Evolutionary conservation across 2,329 filamentous ascomycete genomes (phyloP).

Genomic region (Fusarium avenaceum): DNA sequence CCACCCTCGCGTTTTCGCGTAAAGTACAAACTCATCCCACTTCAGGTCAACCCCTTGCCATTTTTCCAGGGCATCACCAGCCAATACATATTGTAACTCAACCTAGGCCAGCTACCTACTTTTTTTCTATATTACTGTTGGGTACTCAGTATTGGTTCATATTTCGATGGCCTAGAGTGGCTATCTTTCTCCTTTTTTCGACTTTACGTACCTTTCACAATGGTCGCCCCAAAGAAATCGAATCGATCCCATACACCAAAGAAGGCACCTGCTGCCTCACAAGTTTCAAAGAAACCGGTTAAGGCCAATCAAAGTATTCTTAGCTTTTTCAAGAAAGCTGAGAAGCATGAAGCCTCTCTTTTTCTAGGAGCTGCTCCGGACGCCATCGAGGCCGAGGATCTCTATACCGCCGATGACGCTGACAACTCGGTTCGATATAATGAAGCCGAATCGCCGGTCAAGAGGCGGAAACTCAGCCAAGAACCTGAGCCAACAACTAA

Average conservation of each 20-base stretch:
- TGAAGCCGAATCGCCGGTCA: slow-evolving; percentile 53
- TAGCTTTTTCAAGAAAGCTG: slow-evolving; percentile 80
- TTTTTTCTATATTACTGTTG: background rate
- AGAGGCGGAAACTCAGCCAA: slow-evolving; percentile 50
- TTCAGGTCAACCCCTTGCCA: slow-evolving; percentile 5
- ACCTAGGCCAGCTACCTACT: background rate
- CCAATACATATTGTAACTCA: background rate
- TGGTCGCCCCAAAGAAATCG: slow-evolving; percentile 54
- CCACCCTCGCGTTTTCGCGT: slow-evolving; percentile 42
- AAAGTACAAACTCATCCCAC: slow-evolving; percentile 41
- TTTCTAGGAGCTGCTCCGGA: slow-evolving; percentile 60
- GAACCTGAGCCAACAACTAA: slow-evolving; percentile 29
- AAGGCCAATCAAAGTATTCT: slow-evolving; percentile 75
- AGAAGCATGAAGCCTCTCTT: slow-evolving; percentile 69
- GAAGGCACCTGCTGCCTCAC: slow-evolving; percentile 47
- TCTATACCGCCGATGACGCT: slow-evolving; percentile 49
- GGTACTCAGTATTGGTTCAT: background rate
- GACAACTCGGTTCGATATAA: slow-evolving; percentile 51
- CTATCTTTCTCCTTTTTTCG: background rate
- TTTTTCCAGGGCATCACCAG: slow-evolving; percentile 1
- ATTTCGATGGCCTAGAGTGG: background rate
- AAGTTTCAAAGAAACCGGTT: slow-evolving; percentile 53
- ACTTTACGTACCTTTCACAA: slow-evolving; percentile 34
- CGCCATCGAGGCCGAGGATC: slow-evolving; percentile 43
- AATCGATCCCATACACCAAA: slow-evolving; percentile 52